Conservation (phyloP, 1,284 basidiomycete genomes). For the Kwoniella shivajii region DNA sequence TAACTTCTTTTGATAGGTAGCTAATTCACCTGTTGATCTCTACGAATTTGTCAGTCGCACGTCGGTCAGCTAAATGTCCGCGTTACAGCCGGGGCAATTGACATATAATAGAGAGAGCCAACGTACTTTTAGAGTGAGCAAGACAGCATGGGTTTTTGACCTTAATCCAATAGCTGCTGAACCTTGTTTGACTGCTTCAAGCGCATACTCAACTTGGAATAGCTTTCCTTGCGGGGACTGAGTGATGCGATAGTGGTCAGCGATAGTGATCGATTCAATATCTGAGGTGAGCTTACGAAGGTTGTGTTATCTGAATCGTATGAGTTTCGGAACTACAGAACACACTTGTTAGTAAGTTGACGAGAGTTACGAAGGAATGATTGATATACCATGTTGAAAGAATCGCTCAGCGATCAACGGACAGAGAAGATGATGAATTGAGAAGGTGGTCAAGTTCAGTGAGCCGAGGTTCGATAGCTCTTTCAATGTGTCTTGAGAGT, state of each 20-base stretch:
- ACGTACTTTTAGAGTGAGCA: slow-evolving; percentile 85
- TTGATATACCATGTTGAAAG: slow-evolving; percentile 16
- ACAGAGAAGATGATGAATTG: no score
- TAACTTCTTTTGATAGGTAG: slow-evolving; percentile 99
- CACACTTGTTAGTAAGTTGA: slow-evolving; percentile 1
- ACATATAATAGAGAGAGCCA: background rate
- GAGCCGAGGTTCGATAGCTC: no score
- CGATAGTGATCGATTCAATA: background rate
- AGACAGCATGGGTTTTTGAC: slow-evolving; percentile 91
- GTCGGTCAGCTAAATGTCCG: no score
- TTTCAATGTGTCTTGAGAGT: no score
- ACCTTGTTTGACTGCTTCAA: slow-evolving; percentile 99
- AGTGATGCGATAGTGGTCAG: background rate
- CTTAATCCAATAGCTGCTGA: slow-evolving; percentile 95
- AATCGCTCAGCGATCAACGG: no score
- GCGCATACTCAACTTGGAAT: slow-evolving; percentile 94
- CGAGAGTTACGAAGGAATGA: background rate
- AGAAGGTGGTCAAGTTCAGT: no score
- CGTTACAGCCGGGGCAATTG: no score
- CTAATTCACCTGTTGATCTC: slow-evolving; percentile 98
- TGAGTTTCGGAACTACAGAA: slow-evolving; percentile 80
- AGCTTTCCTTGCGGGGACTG: slow-evolving; percentile 55
- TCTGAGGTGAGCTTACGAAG: slow-evolving; percentile 59
- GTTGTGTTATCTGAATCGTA: slow-evolving; percentile 97
- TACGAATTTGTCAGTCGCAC: slow-evolving; percentile 53